phyloP scores from a whole-genome alignment of 805 yeast species.

The Wickerhamiella azyma region DNA sequence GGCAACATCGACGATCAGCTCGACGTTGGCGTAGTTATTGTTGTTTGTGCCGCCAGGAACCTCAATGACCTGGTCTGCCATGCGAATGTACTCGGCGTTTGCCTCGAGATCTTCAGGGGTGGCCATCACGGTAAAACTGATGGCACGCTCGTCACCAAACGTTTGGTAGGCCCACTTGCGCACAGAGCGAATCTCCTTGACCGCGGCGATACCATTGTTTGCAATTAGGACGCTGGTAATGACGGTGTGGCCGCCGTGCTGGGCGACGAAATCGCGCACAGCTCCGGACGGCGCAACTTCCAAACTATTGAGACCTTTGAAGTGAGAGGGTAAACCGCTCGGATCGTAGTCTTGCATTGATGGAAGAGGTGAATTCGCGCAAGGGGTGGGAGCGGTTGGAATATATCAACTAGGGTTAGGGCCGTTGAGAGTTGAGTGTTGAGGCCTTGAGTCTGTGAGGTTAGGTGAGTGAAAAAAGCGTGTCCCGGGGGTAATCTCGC shows the following conservation, averaged over 20 bases:
- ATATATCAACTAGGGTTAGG: neutral
- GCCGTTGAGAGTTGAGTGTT: neutral
- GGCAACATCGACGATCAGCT: conserved; percentile 89
- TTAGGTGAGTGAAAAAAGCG: neutral
- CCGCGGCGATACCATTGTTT: conserved; percentile 98
- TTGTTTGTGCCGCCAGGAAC: conserved; percentile 99
- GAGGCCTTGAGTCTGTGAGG: neutral
- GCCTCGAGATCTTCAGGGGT: conserved; percentile 98
- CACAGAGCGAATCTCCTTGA: conserved; percentile 91
- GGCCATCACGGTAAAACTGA: conserved; percentile 95
- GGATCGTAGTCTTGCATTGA: conserved; percentile 21
- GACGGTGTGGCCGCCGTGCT: conserved; percentile 90
- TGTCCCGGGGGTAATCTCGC: neutral
- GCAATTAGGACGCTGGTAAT: conserved; percentile 76
- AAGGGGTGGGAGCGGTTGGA: neutral
- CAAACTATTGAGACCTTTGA: conserved; percentile 69
- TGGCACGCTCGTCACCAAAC: conserved; percentile 89
- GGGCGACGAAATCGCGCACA: conserved; percentile 71
- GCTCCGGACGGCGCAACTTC: conserved; percentile 55
- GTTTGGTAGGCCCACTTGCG: conserved; percentile 99
- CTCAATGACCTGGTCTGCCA: conserved; percentile 97
- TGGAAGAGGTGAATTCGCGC: neutral
- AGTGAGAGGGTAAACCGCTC: conserved; percentile 47
- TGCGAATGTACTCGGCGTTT: conserved; percentile 92
- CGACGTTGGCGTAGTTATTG: conserved; percentile 97